Evolutionary conservation across 768 basidiomycete species (phyloP).

Genomic region (Suillus sp.): DNA sequence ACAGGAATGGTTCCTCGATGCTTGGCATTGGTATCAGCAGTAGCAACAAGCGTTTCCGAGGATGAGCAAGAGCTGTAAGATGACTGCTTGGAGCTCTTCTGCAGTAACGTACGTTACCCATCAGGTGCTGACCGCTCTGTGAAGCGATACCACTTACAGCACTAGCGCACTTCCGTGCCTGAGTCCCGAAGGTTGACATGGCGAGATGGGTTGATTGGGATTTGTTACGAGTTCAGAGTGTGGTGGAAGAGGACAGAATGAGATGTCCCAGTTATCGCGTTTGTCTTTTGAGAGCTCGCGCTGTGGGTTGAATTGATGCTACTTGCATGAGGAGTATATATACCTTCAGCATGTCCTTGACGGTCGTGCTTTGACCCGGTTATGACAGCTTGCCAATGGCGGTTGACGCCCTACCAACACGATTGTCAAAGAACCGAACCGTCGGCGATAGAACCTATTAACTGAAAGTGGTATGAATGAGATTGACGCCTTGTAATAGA

Average conservation of each 20-base stretch:
- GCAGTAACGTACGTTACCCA: not conserved
- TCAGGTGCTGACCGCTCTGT: not conserved
- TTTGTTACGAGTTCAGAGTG: not conserved
- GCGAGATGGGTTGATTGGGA: not conserved
- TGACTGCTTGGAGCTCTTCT: not conserved
- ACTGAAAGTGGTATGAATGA: not conserved
- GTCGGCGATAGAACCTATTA: not conserved
- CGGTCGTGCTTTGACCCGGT: not conserved
- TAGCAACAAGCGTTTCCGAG: not conserved
- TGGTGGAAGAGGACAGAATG: not conserved
- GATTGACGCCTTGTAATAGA: not conserved
- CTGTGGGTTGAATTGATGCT: not conserved
- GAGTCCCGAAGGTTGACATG: not conserved
- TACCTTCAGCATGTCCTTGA: not conserved
- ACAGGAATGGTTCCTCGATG: not conserved
- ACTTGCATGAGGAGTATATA: not conserved
- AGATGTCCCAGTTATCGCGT: not conserved
- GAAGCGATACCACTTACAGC: not conserved
- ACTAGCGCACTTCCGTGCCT: not conserved
- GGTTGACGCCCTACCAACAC: not conserved
- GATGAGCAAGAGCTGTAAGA: not conserved
- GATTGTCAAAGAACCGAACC: not conserved
- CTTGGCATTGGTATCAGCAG: not conserved
- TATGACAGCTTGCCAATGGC: slow-evolving; percentile 4
- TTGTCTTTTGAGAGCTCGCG: not conserved